phyloP scores from a whole-genome alignment of 2,329 filamentous ascomycete species.

The Fragosphaeria purpurea region DNA sequence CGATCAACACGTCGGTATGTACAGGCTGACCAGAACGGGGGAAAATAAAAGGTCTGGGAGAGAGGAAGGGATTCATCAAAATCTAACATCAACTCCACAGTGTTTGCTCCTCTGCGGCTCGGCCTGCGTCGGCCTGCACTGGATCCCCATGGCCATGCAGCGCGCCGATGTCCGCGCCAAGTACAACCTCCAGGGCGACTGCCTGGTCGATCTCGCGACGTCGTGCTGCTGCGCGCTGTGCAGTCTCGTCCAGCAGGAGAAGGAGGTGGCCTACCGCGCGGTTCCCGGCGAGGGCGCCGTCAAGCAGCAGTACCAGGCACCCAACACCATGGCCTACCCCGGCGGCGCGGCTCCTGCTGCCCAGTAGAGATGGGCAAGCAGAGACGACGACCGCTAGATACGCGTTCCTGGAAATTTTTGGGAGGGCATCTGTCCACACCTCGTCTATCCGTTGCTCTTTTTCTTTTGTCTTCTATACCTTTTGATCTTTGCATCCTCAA shows the following conservation, averaged over 20 bases:
- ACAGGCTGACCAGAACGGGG: no score
- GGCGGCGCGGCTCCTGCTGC: background rate
- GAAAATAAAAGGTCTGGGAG: no score
- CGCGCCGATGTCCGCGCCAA: constrained; percentile 34
- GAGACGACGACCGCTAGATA: no score
- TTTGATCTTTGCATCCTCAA: no score
- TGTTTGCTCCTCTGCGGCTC: constrained; percentile 35
- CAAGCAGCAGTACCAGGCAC: constrained; percentile 23
- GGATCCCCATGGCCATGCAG: constrained; percentile 35
- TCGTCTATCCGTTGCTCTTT: no score
- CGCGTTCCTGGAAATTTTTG: no score
- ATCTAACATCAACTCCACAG: constrained; percentile 12
- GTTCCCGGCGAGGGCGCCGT: constrained; percentile 8
- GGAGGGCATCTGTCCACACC: no score
- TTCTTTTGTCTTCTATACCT: no score
- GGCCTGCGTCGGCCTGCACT: constrained; percentile 29
- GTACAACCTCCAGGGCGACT: constrained; percentile 35
- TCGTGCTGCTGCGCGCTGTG: constrained; percentile 38
- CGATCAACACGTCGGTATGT: constrained; percentile 34
- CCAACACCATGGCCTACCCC: constrained; percentile 20
- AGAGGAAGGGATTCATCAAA: no score
- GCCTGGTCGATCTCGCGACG: constrained; percentile 29
- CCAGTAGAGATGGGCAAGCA: background rate
- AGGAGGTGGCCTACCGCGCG: constrained; percentile 31
- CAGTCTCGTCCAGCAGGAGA: constrained; percentile 35